Base-by-base conservation (phyloP, 495 filamentous ascomycete species). In the Aspergillus haitiensis region DNA sequence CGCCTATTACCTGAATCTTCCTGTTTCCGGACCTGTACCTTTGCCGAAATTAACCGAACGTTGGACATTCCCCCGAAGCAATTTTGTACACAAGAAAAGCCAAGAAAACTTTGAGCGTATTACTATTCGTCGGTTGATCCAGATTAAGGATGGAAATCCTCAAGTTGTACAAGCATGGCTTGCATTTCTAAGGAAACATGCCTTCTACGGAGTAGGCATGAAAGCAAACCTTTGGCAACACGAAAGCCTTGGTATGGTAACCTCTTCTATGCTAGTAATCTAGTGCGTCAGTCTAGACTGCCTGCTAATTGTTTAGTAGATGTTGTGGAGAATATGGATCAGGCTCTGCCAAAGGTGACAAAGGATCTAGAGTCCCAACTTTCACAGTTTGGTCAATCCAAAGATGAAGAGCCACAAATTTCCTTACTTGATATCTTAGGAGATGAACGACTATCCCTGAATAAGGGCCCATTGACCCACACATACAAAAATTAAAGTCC, bases 51-150 rank as follows among this genome's bases (percentile, higher is more conserved):
- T 91, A 45, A 86, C 82, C 15, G 87, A 98, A 75, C 82, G 92
- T 58, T 98, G 95, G 95, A 98, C 94, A 51, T 93, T 98, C 11
- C 93, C 93, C 31, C 84, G 84, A 68, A 86, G 84, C 63, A 88
- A 88, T 70, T 98, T 98, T 79, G 87, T 97, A 57, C 86, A 89
- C 81, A 98, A 98, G 78, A 98, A 98, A 78, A 88, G 84, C 58
- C 92, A 98, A 74, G 95, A 98, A 77, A 98, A 98, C 71, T 98
- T 93, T 68, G 93, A 97, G 78, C 82, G 94, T 15, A 87, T 92
- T 55, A 98, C 94, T 15, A 71, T 92, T 59, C 84, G 94, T 52
- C 80, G 94, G 27, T 70, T 97, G 63, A 91, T 98, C 52, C 92
- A 97, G 78, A 92, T 98, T 70, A 87, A 91, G 67, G 94, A 98